A percentile compares a stretch with the other conserved stretches of the same genome.
These are phyloP conservation scores for Calamus simplicifolius DNA, from an alignment of 176 grass and related monocot species.

Conservation along the genomic window DNA sequence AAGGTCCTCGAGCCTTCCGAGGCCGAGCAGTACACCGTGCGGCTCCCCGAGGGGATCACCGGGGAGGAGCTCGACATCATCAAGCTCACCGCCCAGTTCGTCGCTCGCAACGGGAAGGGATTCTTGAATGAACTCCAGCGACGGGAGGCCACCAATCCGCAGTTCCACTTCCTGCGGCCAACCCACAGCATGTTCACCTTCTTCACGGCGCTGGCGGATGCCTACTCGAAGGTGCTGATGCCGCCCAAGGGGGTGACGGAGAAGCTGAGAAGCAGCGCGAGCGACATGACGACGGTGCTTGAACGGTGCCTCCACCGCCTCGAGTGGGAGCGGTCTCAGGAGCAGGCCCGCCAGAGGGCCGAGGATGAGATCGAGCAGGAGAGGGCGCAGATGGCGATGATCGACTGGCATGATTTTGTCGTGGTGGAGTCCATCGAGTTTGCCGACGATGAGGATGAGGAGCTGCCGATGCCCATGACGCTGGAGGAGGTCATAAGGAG, in stretches of 20 bases:
- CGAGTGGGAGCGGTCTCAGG: slow-evolving; percentile 90
- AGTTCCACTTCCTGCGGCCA: too few species aligned
- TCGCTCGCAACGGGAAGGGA: too few species aligned
- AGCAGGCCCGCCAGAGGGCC: slow-evolving; percentile 73
- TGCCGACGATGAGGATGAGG: slow-evolving; percentile 76
- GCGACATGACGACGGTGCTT: slow-evolving; percentile 55
- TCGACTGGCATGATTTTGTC: slow-evolving; percentile 96
- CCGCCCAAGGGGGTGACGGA: slow-evolving; percentile 24
- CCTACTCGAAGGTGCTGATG: slow-evolving; percentile 1
- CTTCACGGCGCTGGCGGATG: too few species aligned
- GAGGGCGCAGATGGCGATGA: slow-evolving; percentile 81
- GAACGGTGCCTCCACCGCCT: slow-evolving; percentile 75
- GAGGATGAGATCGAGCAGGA: slow-evolving; percentile 95
- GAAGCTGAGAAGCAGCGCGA: slow-evolving; percentile 37
- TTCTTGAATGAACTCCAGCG: too few species aligned
- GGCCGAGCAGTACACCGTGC: too few species aligned
- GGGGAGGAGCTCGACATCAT: too few species aligned
- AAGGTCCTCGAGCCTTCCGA: too few species aligned
- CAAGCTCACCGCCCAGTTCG: too few species aligned
- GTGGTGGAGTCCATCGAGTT: slow-evolving; percentile 91
- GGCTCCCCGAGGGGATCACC: too few species aligned
- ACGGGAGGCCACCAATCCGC: too few species aligned
- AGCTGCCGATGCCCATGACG: slow-evolving; percentile 60
- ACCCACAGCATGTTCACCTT: too few species aligned
- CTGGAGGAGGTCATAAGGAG: slow-evolving; percentile 70